Conservation (phyloP, 1,284 basidiomycete genomes). For the Anthracocystis setariae region DNA sequence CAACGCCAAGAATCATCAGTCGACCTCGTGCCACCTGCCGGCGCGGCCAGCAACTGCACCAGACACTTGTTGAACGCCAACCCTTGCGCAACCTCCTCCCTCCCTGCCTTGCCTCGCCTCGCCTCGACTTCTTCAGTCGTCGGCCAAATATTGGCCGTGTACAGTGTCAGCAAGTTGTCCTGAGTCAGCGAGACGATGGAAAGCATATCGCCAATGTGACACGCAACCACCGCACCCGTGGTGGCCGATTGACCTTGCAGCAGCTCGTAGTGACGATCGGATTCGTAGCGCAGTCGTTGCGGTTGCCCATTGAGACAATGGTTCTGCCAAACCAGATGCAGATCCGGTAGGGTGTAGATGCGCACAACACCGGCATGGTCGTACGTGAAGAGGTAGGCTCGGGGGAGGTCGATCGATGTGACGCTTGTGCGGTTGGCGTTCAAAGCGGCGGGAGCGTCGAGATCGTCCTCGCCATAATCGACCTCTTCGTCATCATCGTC, state of each 20-base stretch:
- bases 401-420: neutral
- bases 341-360: conserved; percentile 46
- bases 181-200: conserved; percentile 48
- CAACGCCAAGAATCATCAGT: conserved; percentile 1
- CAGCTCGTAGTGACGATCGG: conserved; percentile 14
- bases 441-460: conserved; percentile 11
- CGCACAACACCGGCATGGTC: conserved; percentile 10
- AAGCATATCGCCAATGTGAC: conserved; percentile 50
- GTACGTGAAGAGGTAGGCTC: conserved; percentile 28
- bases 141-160: conserved; percentile 26
- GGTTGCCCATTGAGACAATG: conserved; percentile 28
- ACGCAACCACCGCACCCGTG: conserved; percentile 16
- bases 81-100: neutral
- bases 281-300: conserved; percentile 28
- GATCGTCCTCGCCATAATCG: conserved; percentile 55
- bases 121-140: conserved; percentile 1
- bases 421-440: conserved; percentile 9
- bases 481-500: conserved; percentile 54
- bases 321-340: conserved; percentile 36
- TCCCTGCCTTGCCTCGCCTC: neutral
- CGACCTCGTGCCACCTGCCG: conserved; percentile 17
- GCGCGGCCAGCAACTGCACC: conserved; percentile 24
- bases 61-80: conserved; percentile 45
- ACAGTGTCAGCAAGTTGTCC: conserved; percentile 49
- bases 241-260: conserved; percentile 23